Evolutionary conservation across 108 stramenopile species (phyloP), one percentile per base, ranked within the genome.

Genomic region (Mediolabrus comicus): DNA sequence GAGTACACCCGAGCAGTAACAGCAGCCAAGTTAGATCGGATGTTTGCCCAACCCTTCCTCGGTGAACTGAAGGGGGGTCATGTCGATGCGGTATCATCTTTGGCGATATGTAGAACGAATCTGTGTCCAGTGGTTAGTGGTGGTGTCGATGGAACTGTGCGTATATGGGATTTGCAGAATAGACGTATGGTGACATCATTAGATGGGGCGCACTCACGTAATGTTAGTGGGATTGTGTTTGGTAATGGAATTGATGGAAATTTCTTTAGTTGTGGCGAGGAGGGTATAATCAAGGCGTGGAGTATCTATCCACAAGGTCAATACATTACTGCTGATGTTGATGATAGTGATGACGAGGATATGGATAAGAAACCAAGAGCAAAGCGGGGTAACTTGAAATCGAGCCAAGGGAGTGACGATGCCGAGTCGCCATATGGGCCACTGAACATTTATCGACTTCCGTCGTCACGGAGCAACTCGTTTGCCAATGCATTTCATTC

Each of bases 1-100:
- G n/a, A n/a, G n/a, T n/a, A n/a, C n/a, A n/a, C n/a, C n/a, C n/a
- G n/a, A n/a, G n/a, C n/a, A 19, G 80, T 99, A 33, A 87, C 84
- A 27, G 85, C 97, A 0, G 97, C 96, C 57, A 99, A 99, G 77
- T 71, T 99, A 41, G 95, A 99, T 53, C 91, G 95, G 31, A 97
- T 99, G 96, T 98, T 99, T 75, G 95, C 95, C 53, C 67, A 84
- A 54, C 99, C 98, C 6, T 85, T 98, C 39, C 49, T 99, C 28
- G 96, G 92, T 2, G 95, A 95, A 49, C 61, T 98, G 53, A 84
- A 82, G 31, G 92, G 96, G 27, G 98, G 98, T 6, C 99, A 99
- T 70, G 61, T 65, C 39, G 99, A 99, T 77, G 96, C 94, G 3
- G 92, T 99, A 3, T 88, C 78, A 31, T 86, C 83, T 62, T 79